phyloP scores from a whole-genome alignment of 345 rosid species.

The Anacardium occidentale region DNA sequence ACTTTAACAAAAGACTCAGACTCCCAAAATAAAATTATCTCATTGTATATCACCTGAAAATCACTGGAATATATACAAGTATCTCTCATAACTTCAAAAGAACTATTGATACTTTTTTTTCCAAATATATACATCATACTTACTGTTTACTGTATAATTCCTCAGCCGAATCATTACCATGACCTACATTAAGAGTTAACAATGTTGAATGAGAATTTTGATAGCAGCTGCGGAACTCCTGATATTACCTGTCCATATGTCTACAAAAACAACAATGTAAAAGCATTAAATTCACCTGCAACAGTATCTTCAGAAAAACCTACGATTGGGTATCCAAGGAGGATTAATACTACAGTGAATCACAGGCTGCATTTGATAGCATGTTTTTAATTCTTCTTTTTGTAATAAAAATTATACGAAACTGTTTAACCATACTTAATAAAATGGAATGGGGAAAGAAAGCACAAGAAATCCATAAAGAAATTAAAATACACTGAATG shows the following conservation, averaged over 20 bases:
- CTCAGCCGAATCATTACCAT: not conserved
- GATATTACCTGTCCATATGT: slow-evolving; percentile 75
- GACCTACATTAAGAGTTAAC: slow-evolving; percentile 32
- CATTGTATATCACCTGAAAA: not conserved
- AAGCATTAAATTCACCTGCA: slow-evolving; percentile 3
- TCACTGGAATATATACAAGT: slow-evolving; percentile 12
- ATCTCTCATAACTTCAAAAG: not conserved
- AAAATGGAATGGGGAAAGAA: no score
- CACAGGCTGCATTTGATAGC: not conserved
- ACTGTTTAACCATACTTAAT: no score
- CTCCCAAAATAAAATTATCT: not conserved
- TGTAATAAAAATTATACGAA: no score
- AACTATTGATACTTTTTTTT: not conserved
- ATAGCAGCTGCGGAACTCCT: slow-evolving; percentile 74
- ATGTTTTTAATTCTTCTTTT: no score
- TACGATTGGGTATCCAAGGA: not conserved
- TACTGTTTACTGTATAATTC: not conserved
- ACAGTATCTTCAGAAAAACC: not conserved
- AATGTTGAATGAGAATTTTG: slow-evolving; percentile 72
- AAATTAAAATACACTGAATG: no score
- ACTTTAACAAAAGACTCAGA: not conserved
- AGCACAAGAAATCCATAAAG: no score
- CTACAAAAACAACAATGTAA: slow-evolving; percentile 34
- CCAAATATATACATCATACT: not conserved
- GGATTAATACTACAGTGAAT: not conserved